These are phyloP conservation scores for Sedum album DNA, from an alignment of 164 flowering plant species.

Conservation along the genomic window DNA sequence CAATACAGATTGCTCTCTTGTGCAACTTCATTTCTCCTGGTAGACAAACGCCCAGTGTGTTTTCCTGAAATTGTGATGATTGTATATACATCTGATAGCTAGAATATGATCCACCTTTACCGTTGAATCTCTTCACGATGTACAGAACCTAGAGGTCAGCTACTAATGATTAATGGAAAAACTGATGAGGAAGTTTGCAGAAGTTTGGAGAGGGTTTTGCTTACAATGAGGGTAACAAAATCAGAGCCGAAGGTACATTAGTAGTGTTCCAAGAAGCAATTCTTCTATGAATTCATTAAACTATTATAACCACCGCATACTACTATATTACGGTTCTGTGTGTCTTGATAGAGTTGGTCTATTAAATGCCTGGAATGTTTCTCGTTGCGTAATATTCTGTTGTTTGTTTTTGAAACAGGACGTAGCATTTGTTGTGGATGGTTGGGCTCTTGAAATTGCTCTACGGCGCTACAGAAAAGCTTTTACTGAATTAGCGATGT, in stretches of 20 bases:
- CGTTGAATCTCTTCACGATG: slow-evolving; percentile 5
- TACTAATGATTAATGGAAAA: slow-evolving; percentile 82
- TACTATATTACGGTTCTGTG: background rate
- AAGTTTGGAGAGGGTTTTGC: slow-evolving; percentile 85
- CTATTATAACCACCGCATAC: background rate
- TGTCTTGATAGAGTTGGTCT: background rate
- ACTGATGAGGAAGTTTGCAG: slow-evolving; percentile 83
- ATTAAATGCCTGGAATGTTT: background rate
- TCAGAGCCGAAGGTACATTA: slow-evolving; percentile 80
- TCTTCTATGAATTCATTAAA: background rate
- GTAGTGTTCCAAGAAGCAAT: background rate
- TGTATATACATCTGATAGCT: background rate
- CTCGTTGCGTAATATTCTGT: background rate
- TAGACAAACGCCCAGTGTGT: slow-evolving; percentile 14
- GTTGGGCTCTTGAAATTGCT: slow-evolving; percentile 98
- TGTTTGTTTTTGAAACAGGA: slow-evolving; percentile 40
- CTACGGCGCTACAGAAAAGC: slow-evolving; percentile 66
- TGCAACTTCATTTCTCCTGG: slow-evolving; percentile 98
- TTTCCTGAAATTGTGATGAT: background rate
- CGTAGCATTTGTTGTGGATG: slow-evolving; percentile 98
- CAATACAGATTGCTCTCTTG: slow-evolving; percentile 90
- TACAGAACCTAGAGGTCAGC: slow-evolving; percentile 96
- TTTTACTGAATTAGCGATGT: slow-evolving; percentile 84
- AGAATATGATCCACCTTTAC: background rate
- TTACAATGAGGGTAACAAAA: slow-evolving; percentile 83